Evolutionary conservation across 306 rosid genomes (phyloP), one percentile per base, ranked within the genome.

Genomic region (Ochetophila trinervis): DNA sequence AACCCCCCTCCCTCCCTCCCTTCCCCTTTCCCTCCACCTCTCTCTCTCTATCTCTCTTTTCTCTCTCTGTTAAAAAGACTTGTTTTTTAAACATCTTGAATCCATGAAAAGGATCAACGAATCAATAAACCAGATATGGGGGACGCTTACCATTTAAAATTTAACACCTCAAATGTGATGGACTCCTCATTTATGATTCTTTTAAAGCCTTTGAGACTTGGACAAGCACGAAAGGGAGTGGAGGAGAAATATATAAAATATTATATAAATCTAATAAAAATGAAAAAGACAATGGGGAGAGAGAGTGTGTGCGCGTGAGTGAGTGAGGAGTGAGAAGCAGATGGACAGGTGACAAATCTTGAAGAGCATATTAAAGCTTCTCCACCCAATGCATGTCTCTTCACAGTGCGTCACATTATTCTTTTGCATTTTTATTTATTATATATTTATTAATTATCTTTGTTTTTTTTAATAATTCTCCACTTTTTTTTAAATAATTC

Each of bases 271-370:
- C 30, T 40, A 67, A 51, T 42, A 57, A 57, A 40, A 63, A 37
- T 21, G 60, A 37, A 70, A 54, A 58, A 12, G 67, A 27, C 58
- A 40, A 24, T 19, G 52, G 27, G 6, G 15, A 22, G 27, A 7
- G 60, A 1, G 48, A 59, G 57, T 32, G 73, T 18, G 59, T 11
- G 60, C 4, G 66, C 24, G 51, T 24, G 73, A 40, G 58, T 24
- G 22, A 51, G 52, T 57, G 62, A 40, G 40, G 76, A 62, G 75
- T 9, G 71, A 79, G 74, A 71, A 66, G 53, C 37, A 18, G 30
- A 72, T 69, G 69, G 84, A 84, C 91, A 87, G 75, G 57, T 76
- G 94, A 83, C 89, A 79, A 73, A 72, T 66, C 75, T 50, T 34
- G 72, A 80, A 78, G 76, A 71, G 73, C 82, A 44, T 63, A 72